Percentiles rank a stretch among this genome's conserved stretches.
These are phyloP conservation scores for Colletotrichum abscissum DNA, from an alignment of 2,329 filamentous ascomycete species.

Conservation along the genomic window DNA sequence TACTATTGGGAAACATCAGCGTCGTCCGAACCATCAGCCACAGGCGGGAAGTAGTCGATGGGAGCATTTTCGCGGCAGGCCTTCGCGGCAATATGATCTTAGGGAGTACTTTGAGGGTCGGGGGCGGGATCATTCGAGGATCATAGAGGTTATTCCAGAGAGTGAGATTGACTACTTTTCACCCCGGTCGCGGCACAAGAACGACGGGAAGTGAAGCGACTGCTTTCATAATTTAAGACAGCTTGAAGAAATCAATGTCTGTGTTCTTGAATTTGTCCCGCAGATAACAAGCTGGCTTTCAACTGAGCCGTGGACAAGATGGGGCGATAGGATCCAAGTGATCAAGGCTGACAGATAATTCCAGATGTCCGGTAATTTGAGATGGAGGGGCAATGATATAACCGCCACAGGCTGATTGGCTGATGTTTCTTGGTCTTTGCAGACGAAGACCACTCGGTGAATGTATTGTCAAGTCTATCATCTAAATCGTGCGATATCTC, in stretches of 20 bases:
- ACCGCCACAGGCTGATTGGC: too few species aligned
- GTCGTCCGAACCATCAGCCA: neutral
- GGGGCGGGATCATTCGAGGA: constrained; percentile 8
- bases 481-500: neutral
- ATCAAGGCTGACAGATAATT: too few species aligned
- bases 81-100: constrained; percentile 12
- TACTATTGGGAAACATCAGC: constrained; percentile 2
- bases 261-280: too few species aligned
- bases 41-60: constrained; percentile 16
- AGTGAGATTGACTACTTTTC: constrained; percentile 17
- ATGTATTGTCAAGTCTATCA: neutral
- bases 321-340: too few species aligned
- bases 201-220: neutral
- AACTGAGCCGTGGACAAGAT: too few species aligned
- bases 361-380: too few species aligned
- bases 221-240: neutral
- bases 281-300: too few species aligned
- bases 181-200: neutral
- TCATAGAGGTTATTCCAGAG: constrained; percentile 25
- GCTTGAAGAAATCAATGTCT: neutral
- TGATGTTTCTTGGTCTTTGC: too few species aligned
- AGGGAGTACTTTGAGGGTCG: constrained; percentile 5
- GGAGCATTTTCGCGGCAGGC: constrained; percentile 1
- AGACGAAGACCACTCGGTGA: neutral
- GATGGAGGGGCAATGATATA: too few species aligned